Evolutionary conservation across 148 eudicot genomes (phyloP), one percentile per base, ranked within the genome.

Genomic region (Rheum nobile): DNA sequence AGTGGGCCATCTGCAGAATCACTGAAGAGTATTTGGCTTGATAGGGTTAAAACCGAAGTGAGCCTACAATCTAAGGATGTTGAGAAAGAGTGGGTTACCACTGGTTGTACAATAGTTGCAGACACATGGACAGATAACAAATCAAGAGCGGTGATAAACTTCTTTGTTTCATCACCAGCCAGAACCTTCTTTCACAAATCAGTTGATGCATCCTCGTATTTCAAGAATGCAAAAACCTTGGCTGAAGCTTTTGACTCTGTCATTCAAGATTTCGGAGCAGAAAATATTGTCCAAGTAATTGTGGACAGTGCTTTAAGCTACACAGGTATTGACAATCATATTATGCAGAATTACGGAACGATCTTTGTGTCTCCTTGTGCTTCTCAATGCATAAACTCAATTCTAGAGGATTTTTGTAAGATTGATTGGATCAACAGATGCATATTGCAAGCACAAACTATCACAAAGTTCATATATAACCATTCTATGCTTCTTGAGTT

Each of bases 101-200:
- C 97, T 41, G 98, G 98, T 48, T 94, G 98, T 78, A 94, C 98
- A n/a, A 78, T 94, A 73, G 83, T 91, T 67, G 93, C 90, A 35
- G 93, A 94, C 76, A 88, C 96, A 24, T 94, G 97, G 96, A 87
- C 97, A n/a, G 98, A 94, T 82, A 87, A 89, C 80, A 94, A 90
- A 81, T 84, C 93, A 5, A 90, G 83, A 78, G 98, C 97, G 69
- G 31, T 94, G 72, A 87, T 94, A 38, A 94, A 91, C 63, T 91
- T 94, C 79, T 81, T 84, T 37, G 90, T 91, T 80, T 89, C 98
- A n/a, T 94, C 98, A 28, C 98, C 98, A n/a, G 86, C 93, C 1
- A 80, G 93, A 80, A 89, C 96, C 63, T 91, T 88, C 78, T 94
- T 94, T 77, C 91, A 94, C 84, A 94, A 90, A 81, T 94, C 98